phyloP scores from a whole-genome alignment of 176 grass and related monocot genomes.

The Echinochloa phyllopogon region DNA sequence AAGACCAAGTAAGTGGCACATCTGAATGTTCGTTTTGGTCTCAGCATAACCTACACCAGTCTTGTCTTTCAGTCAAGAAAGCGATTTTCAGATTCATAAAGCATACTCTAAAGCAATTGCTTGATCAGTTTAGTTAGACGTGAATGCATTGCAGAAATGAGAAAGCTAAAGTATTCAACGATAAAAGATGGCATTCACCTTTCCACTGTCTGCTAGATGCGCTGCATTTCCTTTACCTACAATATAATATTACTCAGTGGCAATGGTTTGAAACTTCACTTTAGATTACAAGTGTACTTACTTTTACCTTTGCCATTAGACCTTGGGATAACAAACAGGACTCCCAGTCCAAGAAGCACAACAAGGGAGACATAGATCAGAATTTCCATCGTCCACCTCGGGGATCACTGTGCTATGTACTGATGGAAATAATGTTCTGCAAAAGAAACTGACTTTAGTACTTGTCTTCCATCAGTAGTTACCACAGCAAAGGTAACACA shows the following conservation, averaged over 20 bases:
- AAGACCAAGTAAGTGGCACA: neutral
- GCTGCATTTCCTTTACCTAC: conserved; percentile 51
- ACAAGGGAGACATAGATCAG: conserved; percentile 43
- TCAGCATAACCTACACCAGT: neutral
- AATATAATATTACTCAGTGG: neutral
- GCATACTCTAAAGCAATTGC: neutral
- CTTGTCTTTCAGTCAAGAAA: neutral
- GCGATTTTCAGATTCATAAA: neutral
- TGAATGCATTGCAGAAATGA: neutral
- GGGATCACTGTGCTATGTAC: conserved; percentile 4
- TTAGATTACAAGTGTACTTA: neutral
- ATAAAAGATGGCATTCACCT: conserved; percentile 30
- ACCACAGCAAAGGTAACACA: neutral
- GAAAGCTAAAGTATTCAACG: neutral
- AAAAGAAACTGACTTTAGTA: neutral
- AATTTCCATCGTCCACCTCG: conserved; percentile 54
- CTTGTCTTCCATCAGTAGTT: neutral
- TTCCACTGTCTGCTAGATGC: conserved; percentile 25
- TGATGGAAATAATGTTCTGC: neutral
- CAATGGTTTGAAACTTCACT: neutral
- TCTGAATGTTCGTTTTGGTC: conserved; percentile 14
- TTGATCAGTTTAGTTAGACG: neutral
- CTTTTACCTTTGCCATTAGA: conserved; percentile 63
- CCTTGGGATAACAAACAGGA: conserved; percentile 65
- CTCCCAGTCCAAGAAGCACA: conserved; percentile 62